phyloP scores from a whole-genome alignment of 2,329 filamentous ascomycete species.

The Rutstroemia sp. region DNA sequence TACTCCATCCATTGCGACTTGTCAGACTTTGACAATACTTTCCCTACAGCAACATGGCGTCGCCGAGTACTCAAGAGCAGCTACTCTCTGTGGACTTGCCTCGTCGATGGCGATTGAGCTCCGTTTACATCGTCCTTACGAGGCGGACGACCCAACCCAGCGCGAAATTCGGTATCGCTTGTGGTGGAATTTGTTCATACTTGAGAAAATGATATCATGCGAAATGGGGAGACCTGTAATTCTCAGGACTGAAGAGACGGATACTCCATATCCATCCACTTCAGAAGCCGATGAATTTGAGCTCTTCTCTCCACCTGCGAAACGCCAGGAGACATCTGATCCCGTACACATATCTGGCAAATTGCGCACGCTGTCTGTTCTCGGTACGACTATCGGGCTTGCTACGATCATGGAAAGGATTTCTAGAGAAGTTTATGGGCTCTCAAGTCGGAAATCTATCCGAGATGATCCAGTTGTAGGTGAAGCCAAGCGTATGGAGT shows the following conservation, averaged over 20 bases:
- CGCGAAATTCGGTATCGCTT: slow-evolving; percentile 24
- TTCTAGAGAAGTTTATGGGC: slow-evolving; percentile 23
- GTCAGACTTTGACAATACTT: slow-evolving; percentile 25
- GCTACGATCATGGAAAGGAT: slow-evolving; percentile 22
- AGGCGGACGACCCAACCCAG: slow-evolving; percentile 19
- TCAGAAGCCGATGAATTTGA: slow-evolving; percentile 28
- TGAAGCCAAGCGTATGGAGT: slow-evolving; percentile 19
- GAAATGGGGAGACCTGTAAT: slow-evolving; percentile 26
- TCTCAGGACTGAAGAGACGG: slow-evolving; percentile 23
- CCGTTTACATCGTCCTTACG: slow-evolving; percentile 21
- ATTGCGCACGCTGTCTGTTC: slow-evolving; percentile 23
- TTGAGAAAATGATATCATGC: slow-evolving; percentile 27
- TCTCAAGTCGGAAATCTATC: slow-evolving; percentile 21
- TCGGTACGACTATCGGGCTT: slow-evolving; percentile 23
- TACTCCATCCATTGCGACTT: slow-evolving; percentile 22
- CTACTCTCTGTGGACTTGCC: slow-evolving; percentile 23
- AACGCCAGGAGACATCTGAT: slow-evolving; percentile 1
- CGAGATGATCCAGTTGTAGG: slow-evolving; percentile 21
- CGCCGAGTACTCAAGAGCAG: slow-evolving; percentile 26
- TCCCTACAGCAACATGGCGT: slow-evolving; percentile 26
- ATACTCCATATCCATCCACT: slow-evolving; percentile 24
- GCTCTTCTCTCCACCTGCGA: slow-evolving; percentile 18
- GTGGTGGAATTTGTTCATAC: slow-evolving; percentile 29
- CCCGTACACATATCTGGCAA: slow-evolving; percentile 17
- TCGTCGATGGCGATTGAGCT: slow-evolving; percentile 27